Evolutionary conservation across 2,329 filamentous ascomycete genomes (phyloP).

Genomic region (Aspergillus sp.): DNA sequence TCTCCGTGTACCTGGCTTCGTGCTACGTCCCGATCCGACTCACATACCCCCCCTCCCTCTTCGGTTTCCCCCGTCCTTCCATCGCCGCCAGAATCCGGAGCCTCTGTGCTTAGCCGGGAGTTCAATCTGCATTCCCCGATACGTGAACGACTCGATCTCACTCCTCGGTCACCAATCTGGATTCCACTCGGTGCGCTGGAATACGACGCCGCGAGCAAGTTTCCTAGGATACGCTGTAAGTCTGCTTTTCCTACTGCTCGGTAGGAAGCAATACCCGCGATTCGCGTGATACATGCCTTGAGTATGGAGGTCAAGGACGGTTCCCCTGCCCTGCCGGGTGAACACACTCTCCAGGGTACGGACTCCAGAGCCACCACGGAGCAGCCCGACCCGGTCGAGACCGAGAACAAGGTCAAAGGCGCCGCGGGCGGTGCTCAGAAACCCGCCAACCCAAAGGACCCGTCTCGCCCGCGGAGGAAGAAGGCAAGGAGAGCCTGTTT

Average conservation of each 20-base stretch:
- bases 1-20: no score
- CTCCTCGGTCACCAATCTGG: constrained; percentile 8
- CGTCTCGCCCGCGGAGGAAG: constrained; percentile 78
- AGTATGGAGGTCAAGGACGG: background rate
- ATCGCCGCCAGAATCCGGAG: background rate
- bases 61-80: background rate
- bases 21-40: no score
- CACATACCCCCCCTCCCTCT: background rate
- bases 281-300: background rate
- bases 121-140: background rate
- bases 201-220: constrained; percentile 4
- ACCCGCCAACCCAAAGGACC: constrained; percentile 65
- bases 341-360: constrained; percentile 14
- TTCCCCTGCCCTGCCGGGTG: background rate
- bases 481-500: constrained; percentile 93
- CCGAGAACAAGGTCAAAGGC: constrained; percentile 36
- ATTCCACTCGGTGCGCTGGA: constrained; percentile 5
- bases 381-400: constrained; percentile 32
- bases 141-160: background rate
- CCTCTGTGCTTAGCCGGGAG: background rate
- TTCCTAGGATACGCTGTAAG: no score
- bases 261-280: no score
- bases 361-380: constrained; percentile 29
- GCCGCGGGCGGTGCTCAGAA: constrained; percentile 58
- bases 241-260: no score